phyloP scores from a whole-genome alignment of 1,284 basidiomycete genomes.

The Pyrrhoderma noxium region DNA sequence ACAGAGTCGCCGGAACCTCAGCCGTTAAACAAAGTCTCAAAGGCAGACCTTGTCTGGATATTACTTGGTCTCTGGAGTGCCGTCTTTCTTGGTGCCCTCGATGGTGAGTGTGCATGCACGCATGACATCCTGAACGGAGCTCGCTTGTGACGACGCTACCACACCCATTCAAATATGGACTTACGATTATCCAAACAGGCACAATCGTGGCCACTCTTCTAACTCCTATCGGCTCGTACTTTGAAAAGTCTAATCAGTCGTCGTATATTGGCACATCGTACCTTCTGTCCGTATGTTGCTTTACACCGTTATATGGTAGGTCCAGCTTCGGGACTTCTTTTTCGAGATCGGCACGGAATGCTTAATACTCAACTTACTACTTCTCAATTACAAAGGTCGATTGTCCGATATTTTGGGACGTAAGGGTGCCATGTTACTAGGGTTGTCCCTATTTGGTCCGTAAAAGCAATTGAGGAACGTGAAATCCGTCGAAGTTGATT shows the following conservation, averaged over 20 bases:
- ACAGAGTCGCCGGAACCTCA: conserved; percentile 5
- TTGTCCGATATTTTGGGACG: conserved; percentile 84
- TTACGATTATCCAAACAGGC: conserved; percentile 34
- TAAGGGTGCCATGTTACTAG: conserved; percentile 78
- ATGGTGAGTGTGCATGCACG: conserved; percentile 48
- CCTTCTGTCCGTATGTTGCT: conserved; percentile 83
- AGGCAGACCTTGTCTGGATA: conserved; percentile 54
- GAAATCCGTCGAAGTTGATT: no score
- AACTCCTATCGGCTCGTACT: conserved; percentile 73
- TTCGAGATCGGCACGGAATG: conserved; percentile 9
- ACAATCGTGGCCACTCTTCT: conserved; percentile 75
- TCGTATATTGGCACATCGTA: conserved; percentile 87
- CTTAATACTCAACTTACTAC: conserved; percentile 18
- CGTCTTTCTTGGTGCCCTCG: conserved; percentile 75
- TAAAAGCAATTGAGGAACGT: not conserved
- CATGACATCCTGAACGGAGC: conserved; percentile 16
- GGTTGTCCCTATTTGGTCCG: conserved; percentile 72
- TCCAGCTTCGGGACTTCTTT: conserved; percentile 10
- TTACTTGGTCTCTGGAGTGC: conserved; percentile 70
- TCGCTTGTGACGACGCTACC: conserved; percentile 2
- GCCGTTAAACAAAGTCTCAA: conserved; percentile 40
- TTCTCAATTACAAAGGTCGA: conserved; percentile 48
- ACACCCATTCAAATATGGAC: conserved; percentile 10
- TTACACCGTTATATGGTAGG: conserved; percentile 82
- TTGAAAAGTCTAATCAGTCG: conserved; percentile 70